Evolutionary conservation across 768 basidiomycete genomes (phyloP), one percentile per base, ranked within the genome.

Genomic region (Rhodotorula taiwanensis): DNA sequence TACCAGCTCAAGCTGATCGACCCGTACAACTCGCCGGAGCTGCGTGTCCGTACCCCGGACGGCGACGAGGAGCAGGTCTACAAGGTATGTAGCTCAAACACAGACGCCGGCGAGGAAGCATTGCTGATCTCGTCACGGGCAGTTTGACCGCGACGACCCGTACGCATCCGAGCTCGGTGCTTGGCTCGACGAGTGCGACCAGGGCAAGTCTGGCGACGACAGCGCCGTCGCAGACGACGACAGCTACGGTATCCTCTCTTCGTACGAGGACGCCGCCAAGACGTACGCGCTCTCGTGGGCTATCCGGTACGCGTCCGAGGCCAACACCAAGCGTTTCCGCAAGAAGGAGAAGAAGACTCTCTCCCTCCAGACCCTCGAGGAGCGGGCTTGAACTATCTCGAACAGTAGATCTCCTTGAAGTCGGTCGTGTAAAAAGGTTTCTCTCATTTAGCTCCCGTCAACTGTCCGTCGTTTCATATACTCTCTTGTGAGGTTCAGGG

Each of bases 11-110:
- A 75, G 54, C 73, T 79, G 20, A 77, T 78, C 27, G 89, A 98
- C 77, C 93, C 94, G 23, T 98, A 98, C 78, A 89, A 93, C 59
- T 83, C 86, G 71, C 94, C 94, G 10, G 81, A 87, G 10, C 83
- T 98, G 39, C 86, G 86, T 74, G 80, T 97, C 68, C 88, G 94
- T 20, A 60, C 63, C 20, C 72, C 72, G 15, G 63, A 63, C 45
- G 62, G 60, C 25, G 72, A 73, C 57, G 65, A 67, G 34, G 70
- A 68, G 58, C 68, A 73, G 50, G 56, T 65, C 14, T 58, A 62
- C 64, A 66, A 52, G 36, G 70, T 69, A 41, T 43, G 71, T 68
- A 27, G 43, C 42, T 14, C n/a, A 41, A 4, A n/a, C 61, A n/a
- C n/a, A n/a, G n/a, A n/a, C 52, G 31, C 52, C 15, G 27, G 13